Evolutionary conservation across 2,329 filamentous ascomycete species (phyloP).

Genomic region (Thielaviopsis ethacetica): DNA sequence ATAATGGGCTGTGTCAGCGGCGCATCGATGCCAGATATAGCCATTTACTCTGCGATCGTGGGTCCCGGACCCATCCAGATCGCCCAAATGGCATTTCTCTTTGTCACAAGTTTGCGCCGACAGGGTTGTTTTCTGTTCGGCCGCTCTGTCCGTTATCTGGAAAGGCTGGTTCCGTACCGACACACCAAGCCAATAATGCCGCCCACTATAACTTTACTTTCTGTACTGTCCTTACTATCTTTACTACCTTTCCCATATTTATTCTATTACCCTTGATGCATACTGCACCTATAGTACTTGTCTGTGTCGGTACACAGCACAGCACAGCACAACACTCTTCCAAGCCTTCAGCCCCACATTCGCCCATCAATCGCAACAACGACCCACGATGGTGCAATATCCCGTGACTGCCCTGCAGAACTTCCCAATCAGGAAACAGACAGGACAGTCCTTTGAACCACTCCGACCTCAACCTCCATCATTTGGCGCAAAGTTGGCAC

Average conservation of each 20-base stretch:
- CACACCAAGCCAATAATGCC: background rate
- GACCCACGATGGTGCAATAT: conserved; percentile 40
- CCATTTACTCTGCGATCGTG: background rate
- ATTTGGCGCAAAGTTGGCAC: background rate
- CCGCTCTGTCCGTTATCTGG: background rate
- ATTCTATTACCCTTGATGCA: no score
- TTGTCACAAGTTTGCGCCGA: background rate
- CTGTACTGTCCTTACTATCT: no score
- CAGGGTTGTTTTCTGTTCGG: background rate
- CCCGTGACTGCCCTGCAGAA: conserved; percentile 32
- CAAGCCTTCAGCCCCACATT: background rate
- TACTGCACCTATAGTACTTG: no score
- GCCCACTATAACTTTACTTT: conserved; percentile 7
- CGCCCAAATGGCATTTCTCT: background rate
- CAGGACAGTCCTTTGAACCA: background rate
- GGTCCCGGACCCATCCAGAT: background rate
- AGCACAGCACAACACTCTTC: no score
- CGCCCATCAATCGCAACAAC: conserved; percentile 27
- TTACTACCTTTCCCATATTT: no score
- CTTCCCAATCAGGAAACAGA: conserved; percentile 3
- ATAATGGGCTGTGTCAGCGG: background rate
- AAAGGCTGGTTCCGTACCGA: background rate
- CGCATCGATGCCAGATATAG: no score
- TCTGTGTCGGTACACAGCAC: no score
- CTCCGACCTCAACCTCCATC: background rate